Evolutionary conservation across 176 grass and related monocot species (phyloP).

Genomic region (Eragrostis curvula): DNA sequence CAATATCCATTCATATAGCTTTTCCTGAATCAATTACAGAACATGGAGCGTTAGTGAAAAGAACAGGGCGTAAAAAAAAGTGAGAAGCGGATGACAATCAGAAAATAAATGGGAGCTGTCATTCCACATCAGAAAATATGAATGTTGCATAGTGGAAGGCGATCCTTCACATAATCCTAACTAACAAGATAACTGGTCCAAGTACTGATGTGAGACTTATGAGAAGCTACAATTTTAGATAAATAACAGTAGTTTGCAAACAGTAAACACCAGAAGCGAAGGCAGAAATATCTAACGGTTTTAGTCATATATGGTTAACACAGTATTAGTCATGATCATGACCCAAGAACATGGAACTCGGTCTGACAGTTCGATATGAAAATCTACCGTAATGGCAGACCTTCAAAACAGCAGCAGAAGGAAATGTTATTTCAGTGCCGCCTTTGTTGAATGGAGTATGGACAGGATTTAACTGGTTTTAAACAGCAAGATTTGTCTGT

Average conservation of each 20-base stretch:
- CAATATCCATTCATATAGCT: slow-evolving; percentile 74
- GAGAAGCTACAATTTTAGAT: neutral
- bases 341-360: neutral
- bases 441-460: neutral
- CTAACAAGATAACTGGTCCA: neutral
- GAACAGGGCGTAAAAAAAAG: neutral
- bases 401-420: neutral
- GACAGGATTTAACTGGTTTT: slow-evolving; percentile 7
- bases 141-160: neutral
- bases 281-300: neutral
- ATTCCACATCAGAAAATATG: neutral
- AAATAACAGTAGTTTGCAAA: neutral
- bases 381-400: neutral
- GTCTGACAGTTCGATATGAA: neutral
- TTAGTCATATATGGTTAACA: neutral
- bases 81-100: neutral
- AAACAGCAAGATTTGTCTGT: neutral
- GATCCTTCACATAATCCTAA: neutral
- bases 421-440: neutral
- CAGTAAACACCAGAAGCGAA: neutral
- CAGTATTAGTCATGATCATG: neutral
- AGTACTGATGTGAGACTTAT: neutral
- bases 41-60: neutral
- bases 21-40: slow-evolving; percentile 55
- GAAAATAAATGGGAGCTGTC: neutral